Conservation (phyloP, 2,329 filamentous ascomycete species). For the Erysiphe pisi region DNA sequence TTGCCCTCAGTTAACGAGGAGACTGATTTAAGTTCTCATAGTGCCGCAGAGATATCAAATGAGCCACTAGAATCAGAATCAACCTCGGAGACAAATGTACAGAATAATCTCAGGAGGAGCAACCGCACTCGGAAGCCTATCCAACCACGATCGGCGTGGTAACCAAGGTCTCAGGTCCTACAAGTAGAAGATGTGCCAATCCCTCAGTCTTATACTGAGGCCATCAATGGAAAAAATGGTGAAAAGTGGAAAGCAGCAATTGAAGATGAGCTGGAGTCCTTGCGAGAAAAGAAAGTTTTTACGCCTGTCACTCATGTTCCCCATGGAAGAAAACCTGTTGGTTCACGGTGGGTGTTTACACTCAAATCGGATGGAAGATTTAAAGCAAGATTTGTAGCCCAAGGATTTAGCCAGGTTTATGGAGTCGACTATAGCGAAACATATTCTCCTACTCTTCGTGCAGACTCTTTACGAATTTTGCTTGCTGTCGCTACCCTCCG, state of each 20-base stretch:
- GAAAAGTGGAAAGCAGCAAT: not conserved
- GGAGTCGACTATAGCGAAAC: not conserved
- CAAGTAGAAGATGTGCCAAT: not conserved
- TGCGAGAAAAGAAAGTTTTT: not conserved
- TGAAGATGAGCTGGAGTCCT: not conserved
- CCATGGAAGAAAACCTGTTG: constrained; percentile 15
- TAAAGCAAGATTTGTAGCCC: constrained; percentile 4
- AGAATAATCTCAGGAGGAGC: constrained; percentile 24
- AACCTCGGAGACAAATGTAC: too few species aligned
- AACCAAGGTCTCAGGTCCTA: not conserved
- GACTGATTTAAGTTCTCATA: not conserved
- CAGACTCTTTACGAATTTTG: not conserved
- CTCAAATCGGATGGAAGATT: constrained; percentile 25
- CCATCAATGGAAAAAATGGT: not conserved
- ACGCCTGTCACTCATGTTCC: constrained; percentile 15
- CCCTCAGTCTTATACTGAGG: not conserved
- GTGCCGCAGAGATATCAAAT: not conserved
- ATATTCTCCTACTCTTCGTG: not conserved
- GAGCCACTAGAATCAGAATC: too few species aligned
- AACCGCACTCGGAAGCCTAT: not conserved
- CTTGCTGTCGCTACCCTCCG: not conserved
- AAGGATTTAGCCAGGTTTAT: constrained; percentile 3
- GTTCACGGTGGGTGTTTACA: constrained; percentile 23
- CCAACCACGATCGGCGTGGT: constrained; percentile 14
- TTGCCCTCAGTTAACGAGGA: too few species aligned